phyloP scores from a whole-genome alignment of 768 basidiomycete genomes.

The Pisolithus tinctorius region DNA sequence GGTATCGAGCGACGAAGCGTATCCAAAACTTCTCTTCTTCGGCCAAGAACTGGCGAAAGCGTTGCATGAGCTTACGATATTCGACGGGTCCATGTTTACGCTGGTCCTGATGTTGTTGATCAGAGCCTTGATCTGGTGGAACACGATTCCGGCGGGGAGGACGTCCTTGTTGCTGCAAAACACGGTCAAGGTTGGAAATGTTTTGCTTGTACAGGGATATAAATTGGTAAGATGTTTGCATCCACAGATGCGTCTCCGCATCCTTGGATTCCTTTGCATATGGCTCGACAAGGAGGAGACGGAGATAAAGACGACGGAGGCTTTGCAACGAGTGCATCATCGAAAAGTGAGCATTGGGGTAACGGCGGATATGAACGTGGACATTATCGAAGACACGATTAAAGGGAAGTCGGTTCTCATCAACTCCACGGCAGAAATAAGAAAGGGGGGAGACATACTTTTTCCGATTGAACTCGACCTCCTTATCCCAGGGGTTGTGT shows the following conservation, averaged over 20 bases:
- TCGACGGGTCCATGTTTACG: conserved; percentile 57
- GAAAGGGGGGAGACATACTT: conserved; percentile 47
- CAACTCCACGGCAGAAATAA: conserved; percentile 1
- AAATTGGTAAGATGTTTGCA: conserved; percentile 84
- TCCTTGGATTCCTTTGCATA: conserved; percentile 70
- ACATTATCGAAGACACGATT: no score
- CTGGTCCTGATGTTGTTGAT: conserved; percentile 1
- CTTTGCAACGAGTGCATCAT: conserved; percentile 29
- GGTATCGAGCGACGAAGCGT: conserved; percentile 68
- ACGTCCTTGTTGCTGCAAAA: conserved; percentile 28
- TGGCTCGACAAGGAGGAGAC: conserved; percentile 61
- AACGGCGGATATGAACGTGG: no score
- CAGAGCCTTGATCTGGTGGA: conserved; percentile 13
- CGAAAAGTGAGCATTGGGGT: conserved; percentile 4
- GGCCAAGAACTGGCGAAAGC: conserved; percentile 84
- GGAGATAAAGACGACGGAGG: conserved; percentile 64
- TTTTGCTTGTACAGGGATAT: conserved; percentile 79
- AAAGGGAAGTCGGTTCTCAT: not conserved
- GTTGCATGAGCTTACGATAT: conserved; percentile 76
- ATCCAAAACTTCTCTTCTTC: conserved; percentile 93
- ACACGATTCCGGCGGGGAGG: conserved; percentile 23
- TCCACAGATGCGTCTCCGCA: conserved; percentile 82
- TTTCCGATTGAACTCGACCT: conserved; percentile 82
- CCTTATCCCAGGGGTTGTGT: conserved; percentile 75
- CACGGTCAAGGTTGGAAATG: conserved; percentile 59